Evolutionary conservation across 176 grass and related monocot species (phyloP).

Genomic region (Ensete glaucum): DNA sequence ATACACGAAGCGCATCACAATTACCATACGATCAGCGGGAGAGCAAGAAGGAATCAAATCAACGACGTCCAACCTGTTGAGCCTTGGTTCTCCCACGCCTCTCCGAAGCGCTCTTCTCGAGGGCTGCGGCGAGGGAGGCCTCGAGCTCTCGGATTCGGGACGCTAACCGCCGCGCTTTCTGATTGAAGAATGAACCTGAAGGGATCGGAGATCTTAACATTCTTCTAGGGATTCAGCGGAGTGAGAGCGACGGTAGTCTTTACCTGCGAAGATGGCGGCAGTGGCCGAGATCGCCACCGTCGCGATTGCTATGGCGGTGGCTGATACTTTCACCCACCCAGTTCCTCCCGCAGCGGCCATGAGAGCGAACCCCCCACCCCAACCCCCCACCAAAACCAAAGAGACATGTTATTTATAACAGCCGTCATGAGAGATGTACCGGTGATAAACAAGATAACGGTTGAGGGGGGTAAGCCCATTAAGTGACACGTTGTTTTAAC

Average conservation of each 20-base stretch:
- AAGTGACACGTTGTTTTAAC: no score
- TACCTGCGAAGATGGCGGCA: slow-evolving; percentile 39
- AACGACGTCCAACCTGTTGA: slow-evolving; percentile 46
- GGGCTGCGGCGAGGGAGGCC: slow-evolving; percentile 29
- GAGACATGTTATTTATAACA: no score
- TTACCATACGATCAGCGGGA: not conserved
- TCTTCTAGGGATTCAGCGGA: not conserved
- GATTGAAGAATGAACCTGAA: slow-evolving; percentile 41
- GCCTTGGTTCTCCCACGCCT: slow-evolving; percentile 60
- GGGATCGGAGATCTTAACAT: not conserved
- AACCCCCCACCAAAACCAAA: no score
- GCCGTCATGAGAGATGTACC: no score
- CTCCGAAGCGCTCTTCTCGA: slow-evolving; percentile 61
- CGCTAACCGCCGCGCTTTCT: slow-evolving; percentile 34
- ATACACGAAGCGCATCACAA: not conserved
- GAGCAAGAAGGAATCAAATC: not conserved
- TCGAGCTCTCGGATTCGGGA: slow-evolving; percentile 43
- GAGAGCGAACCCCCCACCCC: not conserved
- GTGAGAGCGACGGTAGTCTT: not conserved
- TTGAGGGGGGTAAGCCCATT: no score
- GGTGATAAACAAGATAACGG: no score
- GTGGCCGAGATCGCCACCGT: slow-evolving; percentile 13
- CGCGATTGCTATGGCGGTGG: slow-evolving; percentile 4
- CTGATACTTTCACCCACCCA: not conserved
- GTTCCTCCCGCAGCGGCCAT: slow-evolving; percentile 7